These are phyloP conservation scores for Aegle marmelos DNA, from an alignment of 345 rosid species.

Conservation along the genomic window DNA sequence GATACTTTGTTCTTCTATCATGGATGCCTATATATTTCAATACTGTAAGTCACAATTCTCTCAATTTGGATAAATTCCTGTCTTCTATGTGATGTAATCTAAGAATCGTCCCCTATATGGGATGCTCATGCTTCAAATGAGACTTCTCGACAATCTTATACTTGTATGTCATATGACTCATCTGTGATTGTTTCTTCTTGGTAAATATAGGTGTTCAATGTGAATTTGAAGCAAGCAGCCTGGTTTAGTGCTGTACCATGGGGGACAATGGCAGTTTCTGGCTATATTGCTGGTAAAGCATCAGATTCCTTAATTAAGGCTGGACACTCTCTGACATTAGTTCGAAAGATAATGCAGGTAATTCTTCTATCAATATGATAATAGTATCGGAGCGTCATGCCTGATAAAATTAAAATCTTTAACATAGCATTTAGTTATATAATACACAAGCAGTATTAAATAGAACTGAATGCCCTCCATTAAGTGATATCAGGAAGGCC, in stretches of 20 bases:
- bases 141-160: background rate
- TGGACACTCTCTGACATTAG: slow-evolving; percentile 71
- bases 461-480: too few relatives aligned
- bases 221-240: slow-evolving; percentile 93
- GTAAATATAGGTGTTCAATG: slow-evolving; percentile 59
- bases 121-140: background rate
- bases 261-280: slow-evolving; percentile 88
- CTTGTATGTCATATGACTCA: background rate
- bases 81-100: background rate
- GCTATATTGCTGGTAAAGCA: slow-evolving; percentile 71
- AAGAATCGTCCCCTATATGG: background rate
- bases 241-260: slow-evolving; percentile 99
- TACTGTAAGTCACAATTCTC: slow-evolving; percentile 41
- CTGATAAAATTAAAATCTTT: too few relatives aligned
- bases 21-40: slow-evolving; percentile 99
- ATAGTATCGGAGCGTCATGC: too few relatives aligned
- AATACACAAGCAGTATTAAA: too few relatives aligned
- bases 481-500: too few relatives aligned
- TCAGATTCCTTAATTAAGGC: slow-evolving; percentile 68
- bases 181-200: background rate
- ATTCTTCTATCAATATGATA: background rate
- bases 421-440: too few relatives aligned
- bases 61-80: background rate
- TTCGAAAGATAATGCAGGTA: slow-evolving; percentile 96
- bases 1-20: slow-evolving; percentile 92